phyloP scores from a whole-genome alignment of 2,329 filamentous ascomycete species.

The Colletotrichum sp. region DNA sequence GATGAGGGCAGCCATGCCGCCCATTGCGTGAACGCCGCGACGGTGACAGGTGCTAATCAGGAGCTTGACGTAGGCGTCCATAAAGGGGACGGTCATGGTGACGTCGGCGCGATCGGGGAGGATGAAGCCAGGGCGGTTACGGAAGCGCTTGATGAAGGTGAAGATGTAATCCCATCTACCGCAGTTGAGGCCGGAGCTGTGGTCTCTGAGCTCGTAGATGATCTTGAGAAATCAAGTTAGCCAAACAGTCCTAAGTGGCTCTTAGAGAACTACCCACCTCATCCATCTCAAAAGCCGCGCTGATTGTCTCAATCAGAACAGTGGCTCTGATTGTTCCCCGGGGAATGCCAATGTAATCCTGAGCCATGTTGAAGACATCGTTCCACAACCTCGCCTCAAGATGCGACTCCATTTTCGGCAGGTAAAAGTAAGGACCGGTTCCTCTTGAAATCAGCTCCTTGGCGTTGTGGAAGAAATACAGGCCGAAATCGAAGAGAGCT shows the following conservation, averaged over 20 bases:
- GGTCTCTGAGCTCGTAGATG: conserved; percentile 91
- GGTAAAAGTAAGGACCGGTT: conserved; percentile 86
- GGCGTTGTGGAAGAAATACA: conserved; percentile 96
- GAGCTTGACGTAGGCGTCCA: conserved; percentile 85
- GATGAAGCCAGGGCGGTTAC: conserved; percentile 83
- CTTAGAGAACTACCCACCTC: conserved; percentile 45
- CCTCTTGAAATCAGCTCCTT: conserved; percentile 79
- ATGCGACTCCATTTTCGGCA: conserved; percentile 91
- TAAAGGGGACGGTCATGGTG: conserved; percentile 93
- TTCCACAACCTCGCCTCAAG: conserved; percentile 92
- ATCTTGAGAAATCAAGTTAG: conserved; percentile 51
- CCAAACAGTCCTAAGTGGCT: rapidly evolving
- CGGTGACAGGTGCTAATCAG: conserved; percentile 92
- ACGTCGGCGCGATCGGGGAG: conserved; percentile 84
- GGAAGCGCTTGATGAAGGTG: conserved; percentile 94
- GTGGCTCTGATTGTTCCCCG: conserved; percentile 87
- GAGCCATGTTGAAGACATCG: conserved; percentile 86
- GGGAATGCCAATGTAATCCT: conserved; percentile 83
- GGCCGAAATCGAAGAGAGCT: conserved; percentile 85
- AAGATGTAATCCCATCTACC: conserved; percentile 97
- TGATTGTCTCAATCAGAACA: conserved; percentile 90
- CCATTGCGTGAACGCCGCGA: conserved; percentile 89
- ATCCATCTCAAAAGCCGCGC: conserved; percentile 93
- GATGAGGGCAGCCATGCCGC: conserved; percentile 92
- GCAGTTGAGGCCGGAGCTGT: conserved; percentile 89